These are phyloP conservation scores for Neurospora intermedia DNA, from an alignment of 495 filamentous ascomycete species.

Conservation along the genomic window DNA sequence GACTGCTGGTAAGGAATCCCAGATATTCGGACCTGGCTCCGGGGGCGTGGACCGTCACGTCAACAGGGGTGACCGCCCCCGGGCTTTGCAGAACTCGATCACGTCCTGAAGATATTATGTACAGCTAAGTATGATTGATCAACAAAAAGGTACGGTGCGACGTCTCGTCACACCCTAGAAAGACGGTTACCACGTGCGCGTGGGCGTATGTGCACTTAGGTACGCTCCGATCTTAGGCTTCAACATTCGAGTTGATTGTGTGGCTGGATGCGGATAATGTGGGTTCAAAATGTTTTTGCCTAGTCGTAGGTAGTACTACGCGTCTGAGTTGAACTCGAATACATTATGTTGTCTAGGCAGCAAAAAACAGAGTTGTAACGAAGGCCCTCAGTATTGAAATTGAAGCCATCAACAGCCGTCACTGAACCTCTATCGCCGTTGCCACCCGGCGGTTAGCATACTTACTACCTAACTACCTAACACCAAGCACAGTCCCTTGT, in stretches of 20 bases:
- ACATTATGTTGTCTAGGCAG: not conserved
- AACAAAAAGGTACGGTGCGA: not conserved
- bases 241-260: not conserved
- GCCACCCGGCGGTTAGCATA: not conserved
- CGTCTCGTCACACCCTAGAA: not conserved
- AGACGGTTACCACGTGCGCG: not conserved
- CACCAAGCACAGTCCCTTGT: no score
- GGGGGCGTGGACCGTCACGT: not conserved
- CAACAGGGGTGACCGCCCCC: not conserved
- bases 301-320: not conserved
- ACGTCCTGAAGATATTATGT: not conserved
- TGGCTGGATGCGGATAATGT: not conserved
- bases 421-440: not conserved
- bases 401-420: not conserved
- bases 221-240: not conserved
- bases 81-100: not conserved
- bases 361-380: not conserved
- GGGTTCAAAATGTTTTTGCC: not conserved
- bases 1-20: not conserved
- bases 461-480: no score
- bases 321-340: no score
- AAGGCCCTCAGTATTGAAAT: not conserved
- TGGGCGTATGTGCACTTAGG: not conserved
- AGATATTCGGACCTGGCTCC: not conserved
- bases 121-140: no score